Evolutionary conservation across 345 rosid species (phyloP).

Genomic region (Eucalyptus coolabah): DNA sequence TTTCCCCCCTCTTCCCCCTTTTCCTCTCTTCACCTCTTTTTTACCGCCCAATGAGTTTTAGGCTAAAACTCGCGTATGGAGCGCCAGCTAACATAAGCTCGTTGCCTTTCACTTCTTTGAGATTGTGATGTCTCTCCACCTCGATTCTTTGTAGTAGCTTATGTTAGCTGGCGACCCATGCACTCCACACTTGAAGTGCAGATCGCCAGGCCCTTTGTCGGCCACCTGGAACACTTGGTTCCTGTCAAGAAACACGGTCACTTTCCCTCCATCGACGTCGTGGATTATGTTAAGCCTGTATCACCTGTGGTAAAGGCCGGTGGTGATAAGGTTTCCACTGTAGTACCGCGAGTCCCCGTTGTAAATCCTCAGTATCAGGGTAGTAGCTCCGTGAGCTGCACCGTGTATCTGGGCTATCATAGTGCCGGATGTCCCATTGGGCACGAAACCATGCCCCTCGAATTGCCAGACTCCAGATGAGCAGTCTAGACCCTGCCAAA

Average conservation of each 20-base stretch:
- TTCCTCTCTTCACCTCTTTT: no score
- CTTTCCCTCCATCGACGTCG: conserved; percentile 6
- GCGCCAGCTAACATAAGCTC: background rate
- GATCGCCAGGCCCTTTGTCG: conserved; percentile 5
- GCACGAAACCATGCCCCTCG: conserved; percentile 17
- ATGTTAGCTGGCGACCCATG: background rate
- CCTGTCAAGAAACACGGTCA: conserved; percentile 13
- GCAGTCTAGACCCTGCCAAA: conserved; percentile 19
- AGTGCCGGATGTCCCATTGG: conserved; percentile 13
- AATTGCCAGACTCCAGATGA: conserved; percentile 27
- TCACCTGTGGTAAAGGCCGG: conserved; percentile 7
- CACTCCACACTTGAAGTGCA: conserved; percentile 21
- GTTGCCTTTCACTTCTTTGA: background rate
- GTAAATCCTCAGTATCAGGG: conserved; percentile 20
- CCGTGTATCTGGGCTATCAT: conserved; percentile 23
- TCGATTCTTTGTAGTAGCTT: conserved; percentile 12
- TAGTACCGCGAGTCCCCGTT: conserved; percentile 9
- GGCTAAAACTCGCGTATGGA: no score
- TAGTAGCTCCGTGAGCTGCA: background rate
- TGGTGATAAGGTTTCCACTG: background rate
- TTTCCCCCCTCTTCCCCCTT: no score
- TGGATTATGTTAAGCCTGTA: conserved; percentile 4
- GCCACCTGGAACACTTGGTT: background rate
- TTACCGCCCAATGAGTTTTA: no score
- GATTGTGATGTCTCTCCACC: conserved; percentile 15